These are phyloP conservation scores for Urostyla sp. DNA, from an alignment of 73 alveolate genomes.

Conservation along the genomic window DNA sequence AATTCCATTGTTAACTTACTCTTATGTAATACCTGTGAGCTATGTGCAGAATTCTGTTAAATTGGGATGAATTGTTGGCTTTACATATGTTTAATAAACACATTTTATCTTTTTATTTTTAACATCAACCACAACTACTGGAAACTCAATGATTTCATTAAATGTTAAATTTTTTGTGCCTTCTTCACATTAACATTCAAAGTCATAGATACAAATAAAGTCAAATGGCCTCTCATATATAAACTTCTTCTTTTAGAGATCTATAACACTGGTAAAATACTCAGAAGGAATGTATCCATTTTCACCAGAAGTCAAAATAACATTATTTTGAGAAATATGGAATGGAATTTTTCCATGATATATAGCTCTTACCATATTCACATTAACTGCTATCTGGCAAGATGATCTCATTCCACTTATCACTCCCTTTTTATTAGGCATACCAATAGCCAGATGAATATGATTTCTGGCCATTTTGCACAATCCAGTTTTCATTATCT, in stretches of 20 bases:
- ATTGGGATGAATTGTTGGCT: conserved; percentile 80
- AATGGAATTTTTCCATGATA: conserved; percentile 76
- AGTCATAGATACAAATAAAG: conserved; percentile 80
- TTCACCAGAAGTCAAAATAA: conserved; percentile 82
- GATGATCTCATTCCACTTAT: conserved; percentile 88
- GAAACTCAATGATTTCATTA: conserved; percentile 89
- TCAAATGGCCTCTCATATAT: conserved; percentile 64
- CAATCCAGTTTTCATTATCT: conserved; percentile 74
- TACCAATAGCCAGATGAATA: conserved; percentile 83
- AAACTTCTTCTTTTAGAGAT: not conserved
- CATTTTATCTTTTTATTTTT: conserved; percentile 54
- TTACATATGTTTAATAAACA: conserved; percentile 76
- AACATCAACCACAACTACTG: conserved; percentile 66
- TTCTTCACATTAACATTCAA: conserved; percentile 86
- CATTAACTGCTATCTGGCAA: conserved; percentile 73
- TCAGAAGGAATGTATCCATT: conserved; percentile 80
- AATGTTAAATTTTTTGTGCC: conserved; percentile 44
- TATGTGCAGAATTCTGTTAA: conserved; percentile 86
- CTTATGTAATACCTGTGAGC: conserved; percentile 88
- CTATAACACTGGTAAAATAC: conserved; percentile 73
- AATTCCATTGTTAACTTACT: conserved; percentile 79
- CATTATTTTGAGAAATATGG: conserved; percentile 81
- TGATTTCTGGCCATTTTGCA: conserved; percentile 86
- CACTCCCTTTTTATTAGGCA: conserved; percentile 81
- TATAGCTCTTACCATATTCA: conserved; percentile 77